Evolutionary conservation across 2,329 filamentous ascomycete genomes (phyloP).

Genomic region (Xylaria sp.): DNA sequence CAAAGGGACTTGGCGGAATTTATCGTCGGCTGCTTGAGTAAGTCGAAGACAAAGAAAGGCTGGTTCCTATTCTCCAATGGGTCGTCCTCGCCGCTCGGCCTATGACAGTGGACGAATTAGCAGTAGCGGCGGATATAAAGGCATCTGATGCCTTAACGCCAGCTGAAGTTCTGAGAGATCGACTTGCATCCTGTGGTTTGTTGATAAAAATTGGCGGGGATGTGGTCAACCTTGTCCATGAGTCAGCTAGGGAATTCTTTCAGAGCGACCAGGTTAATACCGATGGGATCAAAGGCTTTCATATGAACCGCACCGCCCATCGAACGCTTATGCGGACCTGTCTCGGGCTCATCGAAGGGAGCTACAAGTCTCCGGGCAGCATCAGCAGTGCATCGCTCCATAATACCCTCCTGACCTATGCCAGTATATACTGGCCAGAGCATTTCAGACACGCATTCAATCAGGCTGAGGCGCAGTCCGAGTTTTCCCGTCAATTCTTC

Average conservation of each 20-base stretch:
- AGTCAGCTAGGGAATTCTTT: slow-evolving; percentile 21
- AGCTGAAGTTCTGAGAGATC: slow-evolving; percentile 11
- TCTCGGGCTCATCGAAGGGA: slow-evolving; percentile 15
- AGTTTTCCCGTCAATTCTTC: slow-evolving; percentile 17
- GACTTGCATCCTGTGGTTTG: slow-evolving; percentile 10
- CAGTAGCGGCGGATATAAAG: slow-evolving; percentile 5
- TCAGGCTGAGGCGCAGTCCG: background rate
- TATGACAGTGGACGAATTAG: slow-evolving; percentile 16
- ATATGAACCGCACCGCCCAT: slow-evolving; percentile 7
- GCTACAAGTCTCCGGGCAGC: slow-evolving; percentile 2
- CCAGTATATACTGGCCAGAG: slow-evolving; percentile 9
- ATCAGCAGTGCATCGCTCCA: background rate
- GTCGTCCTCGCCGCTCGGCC: slow-evolving; percentile 26
- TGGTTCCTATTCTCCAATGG: slow-evolving; percentile 28
- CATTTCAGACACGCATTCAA: slow-evolving; percentile 19
- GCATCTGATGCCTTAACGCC: background rate
- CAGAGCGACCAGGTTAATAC: slow-evolving; percentile 22
- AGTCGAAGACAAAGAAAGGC: slow-evolving; percentile 19
- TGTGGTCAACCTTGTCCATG: slow-evolving; percentile 22
- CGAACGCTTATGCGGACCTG: slow-evolving; percentile 13
- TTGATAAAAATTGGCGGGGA: slow-evolving; percentile 19
- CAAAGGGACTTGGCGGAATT: slow-evolving; percentile 20
- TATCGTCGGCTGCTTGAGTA: slow-evolving; percentile 27
- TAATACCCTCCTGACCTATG: background rate
- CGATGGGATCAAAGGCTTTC: slow-evolving; percentile 10